Base-by-base conservation (phyloP, 495 filamentous ascomycete species). In the Aspergillus funiculosus region DNA sequence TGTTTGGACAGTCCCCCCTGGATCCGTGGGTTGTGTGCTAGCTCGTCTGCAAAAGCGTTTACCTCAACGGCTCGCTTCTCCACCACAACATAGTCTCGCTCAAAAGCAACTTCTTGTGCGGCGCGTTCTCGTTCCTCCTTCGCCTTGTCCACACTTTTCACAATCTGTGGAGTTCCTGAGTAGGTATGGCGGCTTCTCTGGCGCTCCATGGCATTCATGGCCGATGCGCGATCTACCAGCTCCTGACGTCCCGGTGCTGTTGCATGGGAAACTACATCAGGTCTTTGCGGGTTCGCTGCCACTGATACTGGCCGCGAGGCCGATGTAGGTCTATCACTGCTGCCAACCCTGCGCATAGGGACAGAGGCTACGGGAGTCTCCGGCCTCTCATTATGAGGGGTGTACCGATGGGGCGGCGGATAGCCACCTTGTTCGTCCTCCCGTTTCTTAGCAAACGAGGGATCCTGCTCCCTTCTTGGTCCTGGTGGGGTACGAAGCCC, bases 31-130 rank as follows among this genome's bases (percentile, higher is more conserved):
- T 86, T 87, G 35, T 87, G 80, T 13, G 87, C 88, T 51, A 98
- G 68, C 62, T 97, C 89, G 59, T 98, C 92, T 6, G 92, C 92
- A 59, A 98, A 87, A 3, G 92, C 91, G 67, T 98, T 96, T 20
- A 97, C 91, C 62, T 96, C 88, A 3, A 97, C 89, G 6, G 84
- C 83, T 39, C 83, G 82, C 69, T 96, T 97, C 64, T 98, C 94
- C 14, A 98, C 87, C 13, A 98, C 67, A 25, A 98, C 91, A 52
- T 96, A 98, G 53, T 96, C 92, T 51, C 89, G 75, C 58, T 94
- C 89, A 59, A 94, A 86, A 1, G 86, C 87, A 4, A 92, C 79
- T 43, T 94, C 90, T 53, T 95, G 87, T 8, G 85, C 89, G 15
- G 86, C 86, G 46, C 75, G 78, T 52, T 91, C 87, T 22, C 77